Conservation (phyloP, 345 rosid species). For the Psidium guajava region DNA sequence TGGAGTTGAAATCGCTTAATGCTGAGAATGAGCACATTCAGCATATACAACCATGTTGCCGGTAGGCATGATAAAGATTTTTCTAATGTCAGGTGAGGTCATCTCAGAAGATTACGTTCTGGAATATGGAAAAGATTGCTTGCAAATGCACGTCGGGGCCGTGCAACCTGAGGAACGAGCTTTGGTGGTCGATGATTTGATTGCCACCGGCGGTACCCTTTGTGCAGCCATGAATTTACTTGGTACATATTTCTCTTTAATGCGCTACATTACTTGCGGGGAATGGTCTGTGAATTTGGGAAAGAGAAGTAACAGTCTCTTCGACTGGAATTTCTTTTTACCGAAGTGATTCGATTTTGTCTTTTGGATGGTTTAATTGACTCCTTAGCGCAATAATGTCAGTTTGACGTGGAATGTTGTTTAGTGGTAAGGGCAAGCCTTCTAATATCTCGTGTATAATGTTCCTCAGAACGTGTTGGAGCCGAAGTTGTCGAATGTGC, state of each 20-base stretch:
- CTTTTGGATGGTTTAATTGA: background rate
- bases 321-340: background rate
- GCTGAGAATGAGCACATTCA: background rate
- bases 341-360: background rate
- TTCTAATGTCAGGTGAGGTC: slow-evolving; percentile 46
- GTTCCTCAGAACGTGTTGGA: slow-evolving; percentile 62
- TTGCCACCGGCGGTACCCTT: slow-evolving; percentile 96
- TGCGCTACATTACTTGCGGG: background rate
- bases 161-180: slow-evolving; percentile 66
- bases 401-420: background rate
- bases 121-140: slow-evolving; percentile 86
- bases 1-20: background rate
- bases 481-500: slow-evolving; percentile 92
- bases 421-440: background rate
- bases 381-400: background rate
- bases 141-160: slow-evolving; percentile 93
- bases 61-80: background rate
- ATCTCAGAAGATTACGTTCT: slow-evolving; percentile 74
- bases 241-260: slow-evolving; percentile 28
- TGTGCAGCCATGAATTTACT: slow-evolving; percentile 89
- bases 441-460: background rate
- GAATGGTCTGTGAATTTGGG: background rate
- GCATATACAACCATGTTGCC: background rate
- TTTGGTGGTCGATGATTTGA: slow-evolving; percentile 78
- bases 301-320: background rate